A percentile compares a stretch with the other conserved stretches of the same genome.
phyloP scores from a whole-genome alignment of 1,284 basidiomycete genomes.

The Phellinidium pouzarii region DNA sequence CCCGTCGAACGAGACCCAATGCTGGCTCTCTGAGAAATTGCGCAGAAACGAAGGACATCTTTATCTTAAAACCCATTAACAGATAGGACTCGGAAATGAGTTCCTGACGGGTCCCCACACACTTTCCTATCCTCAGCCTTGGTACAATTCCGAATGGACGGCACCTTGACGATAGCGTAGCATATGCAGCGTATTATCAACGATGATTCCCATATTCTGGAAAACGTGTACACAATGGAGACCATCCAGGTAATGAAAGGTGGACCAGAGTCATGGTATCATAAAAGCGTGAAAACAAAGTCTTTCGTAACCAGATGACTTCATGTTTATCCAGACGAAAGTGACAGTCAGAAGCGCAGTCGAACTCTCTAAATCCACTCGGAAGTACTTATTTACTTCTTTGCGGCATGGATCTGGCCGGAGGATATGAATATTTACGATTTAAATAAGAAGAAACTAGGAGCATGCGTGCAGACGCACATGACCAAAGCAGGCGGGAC shows the following conservation, averaged over 20 bases:
- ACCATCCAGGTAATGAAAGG: not conserved
- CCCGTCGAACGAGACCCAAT: no score
- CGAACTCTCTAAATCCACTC: no score
- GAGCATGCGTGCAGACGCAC: not conserved
- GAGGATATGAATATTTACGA: not conserved
- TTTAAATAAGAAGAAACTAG: not conserved
- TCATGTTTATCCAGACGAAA: no score
- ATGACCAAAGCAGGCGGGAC: not conserved
- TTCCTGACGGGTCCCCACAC: not conserved
- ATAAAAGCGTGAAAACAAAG: not conserved
- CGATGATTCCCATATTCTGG: not conserved
- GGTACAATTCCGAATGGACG: not conserved
- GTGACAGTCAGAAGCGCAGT: no score
- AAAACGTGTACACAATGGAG: not conserved
- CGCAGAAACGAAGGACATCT: not conserved
- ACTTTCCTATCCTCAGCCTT: not conserved
- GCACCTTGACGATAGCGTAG: not conserved
- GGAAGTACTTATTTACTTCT: no score
- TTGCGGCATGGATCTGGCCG: no score
- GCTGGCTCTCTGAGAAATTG: not conserved
- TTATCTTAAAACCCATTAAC: not conserved
- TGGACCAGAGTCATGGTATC: not conserved
- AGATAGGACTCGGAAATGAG: not conserved
- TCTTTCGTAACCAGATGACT: no score
- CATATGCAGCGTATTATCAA: not conserved